Evolutionary conservation across 1,139 yeast genomes (phyloP), one percentile per base, ranked within the genome.

Genomic region (Geotrichum histeridarum): DNA sequence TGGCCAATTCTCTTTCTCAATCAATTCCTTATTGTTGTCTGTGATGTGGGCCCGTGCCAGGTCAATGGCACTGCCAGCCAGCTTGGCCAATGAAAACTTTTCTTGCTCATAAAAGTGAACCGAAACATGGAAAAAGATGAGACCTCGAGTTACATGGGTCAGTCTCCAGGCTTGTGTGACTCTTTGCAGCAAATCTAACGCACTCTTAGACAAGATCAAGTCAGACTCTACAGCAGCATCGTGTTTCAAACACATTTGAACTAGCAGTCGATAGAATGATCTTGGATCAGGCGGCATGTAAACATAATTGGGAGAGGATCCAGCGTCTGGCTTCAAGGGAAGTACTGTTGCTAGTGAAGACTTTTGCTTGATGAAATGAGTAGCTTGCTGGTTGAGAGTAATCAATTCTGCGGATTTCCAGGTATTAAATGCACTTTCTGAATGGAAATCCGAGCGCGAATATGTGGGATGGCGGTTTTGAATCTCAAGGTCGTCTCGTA

Each of bases 31-130:
- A n/a, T 58, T 61, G 30, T 61, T 17, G 76, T 71, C 64, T 4
- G 27, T 77, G 66, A 54, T 64, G 57, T 64, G 73, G 74, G 53
- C 75, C 60, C 58, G 75, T 59, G 82, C 82, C 70, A 53, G 73
- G 62, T 57, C 70, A 70, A 45, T 76, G 58, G 70, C 78, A 62
- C 64, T 63, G 50, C 57, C 49, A 18, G 61, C 51, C 37, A 65
- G 44, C 17, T 62, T 57, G 73, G 84, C 91, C 72, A 87, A 72
- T 71, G 84, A 89, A 79, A 86, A 86, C 72, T 80, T 77, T 68
- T 87, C 91, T 71, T 84, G 87, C 70, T 82, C 78, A 47, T 62
- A 68, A 54, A 65, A 58, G n/a, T 63, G 66, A 33, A 60, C 63
- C 0, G 66, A 65, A 2, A 69, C 85, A 3, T 83, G 77, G 52